Evolutionary conservation across 148 eudicot species (phyloP).

Genomic region (Polygonum maritimum): DNA sequence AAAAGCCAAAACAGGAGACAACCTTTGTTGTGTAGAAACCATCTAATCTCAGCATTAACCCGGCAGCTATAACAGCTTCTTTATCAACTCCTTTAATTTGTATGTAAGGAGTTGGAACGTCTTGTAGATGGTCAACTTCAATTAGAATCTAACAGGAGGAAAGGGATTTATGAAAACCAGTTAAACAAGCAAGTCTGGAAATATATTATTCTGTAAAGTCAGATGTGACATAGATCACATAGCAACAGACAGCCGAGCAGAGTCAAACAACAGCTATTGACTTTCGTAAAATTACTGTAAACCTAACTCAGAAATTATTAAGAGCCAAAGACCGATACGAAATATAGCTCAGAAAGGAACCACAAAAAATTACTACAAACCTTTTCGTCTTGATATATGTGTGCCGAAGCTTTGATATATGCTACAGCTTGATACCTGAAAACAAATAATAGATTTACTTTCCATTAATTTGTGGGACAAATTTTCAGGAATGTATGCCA

Average conservation of each 20-base stretch:
- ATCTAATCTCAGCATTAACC: slow-evolving; percentile 70
- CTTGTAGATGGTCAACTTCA: slow-evolving; percentile 91
- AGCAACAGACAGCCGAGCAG: background rate
- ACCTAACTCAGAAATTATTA: background rate
- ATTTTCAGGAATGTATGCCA: background rate
- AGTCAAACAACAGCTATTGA: background rate
- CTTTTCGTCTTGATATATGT: slow-evolving; percentile 97
- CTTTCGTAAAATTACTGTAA: background rate
- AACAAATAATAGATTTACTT: background rate
- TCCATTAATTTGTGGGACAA: background rate
- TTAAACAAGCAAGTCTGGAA: background rate
- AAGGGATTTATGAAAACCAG: background rate
- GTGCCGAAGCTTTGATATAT: slow-evolving; percentile 87
- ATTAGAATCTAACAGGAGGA: slow-evolving; percentile 57
- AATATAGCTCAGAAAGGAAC: background rate
- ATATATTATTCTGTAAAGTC: background rate
- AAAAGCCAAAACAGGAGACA: background rate
- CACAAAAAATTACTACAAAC: slow-evolving; percentile 20
- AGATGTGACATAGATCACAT: slow-evolving; percentile 8
- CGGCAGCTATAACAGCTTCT: slow-evolving; percentile 80
- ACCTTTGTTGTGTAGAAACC: slow-evolving; percentile 96
- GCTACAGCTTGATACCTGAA: slow-evolving; percentile 93
- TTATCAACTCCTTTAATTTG: slow-evolving; percentile 91
- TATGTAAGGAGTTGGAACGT: slow-evolving; percentile 72
- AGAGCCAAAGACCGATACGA: background rate